phyloP scores from a whole-genome alignment of 306 rosid species.

The Quercus wislizeni region DNA sequence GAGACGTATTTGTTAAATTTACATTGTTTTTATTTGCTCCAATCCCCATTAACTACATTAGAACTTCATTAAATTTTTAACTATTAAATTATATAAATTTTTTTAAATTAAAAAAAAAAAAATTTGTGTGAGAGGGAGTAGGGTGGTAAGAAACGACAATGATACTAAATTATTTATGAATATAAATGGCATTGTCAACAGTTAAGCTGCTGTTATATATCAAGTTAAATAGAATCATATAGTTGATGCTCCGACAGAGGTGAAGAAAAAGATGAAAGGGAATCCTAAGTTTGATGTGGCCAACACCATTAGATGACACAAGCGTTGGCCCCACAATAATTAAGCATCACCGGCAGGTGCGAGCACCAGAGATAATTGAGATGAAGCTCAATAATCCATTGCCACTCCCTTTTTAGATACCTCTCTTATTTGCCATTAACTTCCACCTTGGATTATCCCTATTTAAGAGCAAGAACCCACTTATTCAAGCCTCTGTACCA shows the following conservation, averaged over 20 bases:
- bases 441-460: background rate
- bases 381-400: constrained; percentile 30
- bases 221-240: constrained; percentile 8
- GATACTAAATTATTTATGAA: background rate
- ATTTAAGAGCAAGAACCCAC: constrained; percentile 36
- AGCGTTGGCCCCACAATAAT: constrained; percentile 43
- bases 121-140: background rate
- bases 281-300: constrained; percentile 47
- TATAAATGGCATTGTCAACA: background rate
- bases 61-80: too few species aligned
- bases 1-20: background rate
- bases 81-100: too few species aligned
- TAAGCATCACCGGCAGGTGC: constrained; percentile 40
- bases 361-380: constrained; percentile 35
- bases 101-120: too few species aligned
- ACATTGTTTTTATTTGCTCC: too few species aligned
- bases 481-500: constrained; percentile 14
- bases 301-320: constrained; percentile 42
- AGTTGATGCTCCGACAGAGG: constrained; percentile 16
- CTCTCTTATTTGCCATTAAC: background rate
- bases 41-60: too few species aligned
- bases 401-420: constrained; percentile 28
- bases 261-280: constrained; percentile 28
- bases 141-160: background rate
- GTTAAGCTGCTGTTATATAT: constrained; percentile 1